Percentiles rank a stretch among this genome's conserved stretches.
Evolutionary conservation across 2,329 filamentous ascomycete species (phyloP).

Genomic region (Trichophyton verrucosum): DNA sequence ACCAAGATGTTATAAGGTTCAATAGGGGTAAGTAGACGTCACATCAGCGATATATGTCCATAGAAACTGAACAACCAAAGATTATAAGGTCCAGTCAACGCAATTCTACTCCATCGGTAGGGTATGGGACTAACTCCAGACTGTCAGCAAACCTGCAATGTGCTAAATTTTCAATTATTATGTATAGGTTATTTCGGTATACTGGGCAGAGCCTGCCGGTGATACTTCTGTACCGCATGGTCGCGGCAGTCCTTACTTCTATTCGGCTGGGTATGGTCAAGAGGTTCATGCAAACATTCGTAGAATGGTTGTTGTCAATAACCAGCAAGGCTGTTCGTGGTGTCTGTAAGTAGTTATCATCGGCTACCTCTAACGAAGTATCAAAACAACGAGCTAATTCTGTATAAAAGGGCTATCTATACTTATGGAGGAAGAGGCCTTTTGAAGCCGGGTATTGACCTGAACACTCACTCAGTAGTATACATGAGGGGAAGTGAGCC

Average conservation of each 20-base stretch:
- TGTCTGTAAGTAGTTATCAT: slow-evolving; percentile 21
- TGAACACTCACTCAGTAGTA: slow-evolving; percentile 28
- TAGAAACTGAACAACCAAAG: neutral
- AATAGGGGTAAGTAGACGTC: neutral
- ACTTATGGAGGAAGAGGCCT: slow-evolving; percentile 30
- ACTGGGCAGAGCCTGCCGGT: slow-evolving; percentile 23
- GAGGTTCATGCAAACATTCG: slow-evolving; percentile 21
- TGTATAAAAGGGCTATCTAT: slow-evolving; percentile 24
- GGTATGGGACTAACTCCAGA: neutral
- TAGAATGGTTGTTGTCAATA: slow-evolving; percentile 24
- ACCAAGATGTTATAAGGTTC: neutral
- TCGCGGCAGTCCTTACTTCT: neutral
- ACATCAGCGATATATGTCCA: neutral
- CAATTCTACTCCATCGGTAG: neutral
- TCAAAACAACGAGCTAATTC: neutral
- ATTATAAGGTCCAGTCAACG: neutral
- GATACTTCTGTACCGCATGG: slow-evolving; percentile 8
- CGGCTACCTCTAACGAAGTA: neutral
- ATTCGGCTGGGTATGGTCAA: slow-evolving; percentile 14
- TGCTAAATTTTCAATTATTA: neutral
- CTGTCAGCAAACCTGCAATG: neutral
- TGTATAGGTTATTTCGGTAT: slow-evolving; percentile 20
- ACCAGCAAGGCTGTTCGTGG: slow-evolving; percentile 19
- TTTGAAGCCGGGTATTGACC: slow-evolving; percentile 25
- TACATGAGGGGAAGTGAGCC: slow-evolving; percentile 19